Conservation (phyloP, 2,329 filamentous ascomycete species). For the Venturia aucupariae region DNA sequence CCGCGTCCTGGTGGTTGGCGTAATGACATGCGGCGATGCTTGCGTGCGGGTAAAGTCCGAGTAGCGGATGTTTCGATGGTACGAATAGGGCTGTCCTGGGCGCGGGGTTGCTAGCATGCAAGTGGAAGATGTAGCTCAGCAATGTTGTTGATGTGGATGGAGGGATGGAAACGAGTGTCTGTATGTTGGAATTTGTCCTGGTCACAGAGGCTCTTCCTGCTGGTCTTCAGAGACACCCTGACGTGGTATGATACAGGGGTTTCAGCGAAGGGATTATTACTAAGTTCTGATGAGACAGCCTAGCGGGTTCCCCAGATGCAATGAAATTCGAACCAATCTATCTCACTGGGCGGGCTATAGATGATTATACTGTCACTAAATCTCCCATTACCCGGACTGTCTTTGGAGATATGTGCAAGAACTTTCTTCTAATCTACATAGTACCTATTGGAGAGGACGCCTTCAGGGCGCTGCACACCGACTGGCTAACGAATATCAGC, state of each 20-base stretch:
- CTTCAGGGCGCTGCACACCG: too few species aligned
- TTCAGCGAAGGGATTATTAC: neutral
- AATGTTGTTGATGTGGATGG: neutral
- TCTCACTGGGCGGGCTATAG: neutral
- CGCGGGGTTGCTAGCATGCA: neutral
- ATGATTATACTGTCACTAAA: neutral
- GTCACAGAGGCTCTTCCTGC: neutral
- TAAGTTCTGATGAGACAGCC: neutral
- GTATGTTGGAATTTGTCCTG: neutral
- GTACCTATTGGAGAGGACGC: too few species aligned
- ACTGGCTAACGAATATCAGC: too few species aligned
- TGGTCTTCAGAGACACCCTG: neutral
- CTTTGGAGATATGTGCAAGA: too few species aligned
- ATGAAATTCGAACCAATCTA: neutral
- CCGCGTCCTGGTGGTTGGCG: neutral
- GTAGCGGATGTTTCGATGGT: neutral
- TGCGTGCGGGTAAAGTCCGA: neutral
- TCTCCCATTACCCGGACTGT: neutral
- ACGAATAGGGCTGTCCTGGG: neutral
- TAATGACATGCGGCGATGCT: conserved; percentile 6
- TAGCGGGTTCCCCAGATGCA: neutral
- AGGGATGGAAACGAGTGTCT: neutral
- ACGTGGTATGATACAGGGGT: neutral
- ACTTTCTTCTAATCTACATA: too few species aligned
- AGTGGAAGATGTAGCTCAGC: neutral